phyloP scores from a whole-genome alignment of 768 basidiomycete genomes.

The Podaxis sp. region DNA sequence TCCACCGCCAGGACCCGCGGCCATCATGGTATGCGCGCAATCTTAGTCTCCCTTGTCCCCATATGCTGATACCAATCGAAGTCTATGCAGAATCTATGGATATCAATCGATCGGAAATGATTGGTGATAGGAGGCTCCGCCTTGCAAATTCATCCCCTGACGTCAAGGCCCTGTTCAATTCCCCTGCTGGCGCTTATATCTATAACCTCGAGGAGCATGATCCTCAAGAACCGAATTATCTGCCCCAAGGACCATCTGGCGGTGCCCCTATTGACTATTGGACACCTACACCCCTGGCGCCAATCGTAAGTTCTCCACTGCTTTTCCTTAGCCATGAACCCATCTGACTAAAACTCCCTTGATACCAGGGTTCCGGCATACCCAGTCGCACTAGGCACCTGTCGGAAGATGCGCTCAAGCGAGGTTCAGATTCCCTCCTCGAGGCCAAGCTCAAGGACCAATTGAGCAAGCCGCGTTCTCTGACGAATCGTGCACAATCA shows the following conservation, averaged over 20 bases:
- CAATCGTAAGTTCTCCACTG: constrained; percentile 54
- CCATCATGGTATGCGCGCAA: constrained; percentile 37
- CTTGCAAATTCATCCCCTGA: constrained; percentile 90
- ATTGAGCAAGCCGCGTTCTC: constrained; percentile 71
- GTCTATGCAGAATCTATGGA: constrained; percentile 67
- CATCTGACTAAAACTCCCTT: neutral
- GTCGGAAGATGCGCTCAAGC: constrained; percentile 74
- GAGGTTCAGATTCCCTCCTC: constrained; percentile 80
- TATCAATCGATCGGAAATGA: constrained; percentile 69
- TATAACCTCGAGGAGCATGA: constrained; percentile 69
- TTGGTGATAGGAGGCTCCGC: constrained; percentile 72
- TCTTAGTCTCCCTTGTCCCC: constrained; percentile 7
- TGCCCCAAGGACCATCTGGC: constrained; percentile 30
- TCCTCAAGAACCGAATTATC: constrained; percentile 53
- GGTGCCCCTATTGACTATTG: constrained; percentile 66
- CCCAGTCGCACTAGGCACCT: constrained; percentile 61
- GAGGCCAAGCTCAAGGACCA: constrained; percentile 85
- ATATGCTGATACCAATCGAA: neutral
- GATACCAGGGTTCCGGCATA: constrained; percentile 61
- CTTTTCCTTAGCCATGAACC: neutral
- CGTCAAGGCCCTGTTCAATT: constrained; percentile 93
- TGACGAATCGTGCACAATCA: constrained; percentile 86
- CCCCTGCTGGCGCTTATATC: constrained; percentile 73
- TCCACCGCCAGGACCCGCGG: constrained; percentile 75
- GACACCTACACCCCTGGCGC: constrained; percentile 59